These are phyloP conservation scores for Rhinocladiella mackenziei DNA, from an alignment of 2,329 filamentous ascomycete species.

Conservation along the genomic window DNA sequence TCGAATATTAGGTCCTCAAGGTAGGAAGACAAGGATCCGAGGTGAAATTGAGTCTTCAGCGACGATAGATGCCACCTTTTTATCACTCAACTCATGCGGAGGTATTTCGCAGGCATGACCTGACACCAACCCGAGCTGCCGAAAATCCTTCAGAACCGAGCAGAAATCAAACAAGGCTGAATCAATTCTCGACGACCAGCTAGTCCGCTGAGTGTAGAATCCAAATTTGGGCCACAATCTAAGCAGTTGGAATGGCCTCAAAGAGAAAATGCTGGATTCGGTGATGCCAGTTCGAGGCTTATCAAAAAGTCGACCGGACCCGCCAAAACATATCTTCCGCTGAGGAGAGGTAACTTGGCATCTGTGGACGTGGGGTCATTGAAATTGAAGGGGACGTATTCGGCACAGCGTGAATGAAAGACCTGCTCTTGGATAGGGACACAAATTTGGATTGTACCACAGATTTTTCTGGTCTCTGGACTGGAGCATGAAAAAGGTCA, in stretches of 20 bases:
- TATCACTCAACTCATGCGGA: too few species aligned
- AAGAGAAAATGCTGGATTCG: neutral
- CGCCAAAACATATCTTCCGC: constrained; percentile 7
- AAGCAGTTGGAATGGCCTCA: neutral
- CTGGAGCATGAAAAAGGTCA: constrained; percentile 21
- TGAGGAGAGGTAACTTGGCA: constrained; percentile 3
- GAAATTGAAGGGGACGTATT: constrained; percentile 11
- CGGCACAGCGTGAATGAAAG: constrained; percentile 6
- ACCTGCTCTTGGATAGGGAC: constrained; percentile 8
- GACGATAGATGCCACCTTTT: too few species aligned
- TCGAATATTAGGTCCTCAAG: too few species aligned
- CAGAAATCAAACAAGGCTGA: constrained; percentile 5
- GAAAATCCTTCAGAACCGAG: neutral
- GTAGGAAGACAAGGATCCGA: too few species aligned
- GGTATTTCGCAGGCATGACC: neutral
- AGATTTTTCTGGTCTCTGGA: constrained; percentile 10
- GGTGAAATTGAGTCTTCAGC: too few species aligned
- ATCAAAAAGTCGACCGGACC: constrained; percentile 8
- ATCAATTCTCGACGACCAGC: neutral
- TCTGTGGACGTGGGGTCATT: constrained; percentile 7
- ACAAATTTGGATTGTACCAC: constrained; percentile 22
- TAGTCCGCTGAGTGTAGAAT: neutral
- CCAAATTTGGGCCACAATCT: neutral
- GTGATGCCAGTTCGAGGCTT: constrained; percentile 4
- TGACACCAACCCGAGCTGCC: neutral